Percentiles rank a stretch among this genome's conserved stretches.
phyloP scores from a whole-genome alignment of 441 rosid species.

The Gossypium lobatum region DNA sequence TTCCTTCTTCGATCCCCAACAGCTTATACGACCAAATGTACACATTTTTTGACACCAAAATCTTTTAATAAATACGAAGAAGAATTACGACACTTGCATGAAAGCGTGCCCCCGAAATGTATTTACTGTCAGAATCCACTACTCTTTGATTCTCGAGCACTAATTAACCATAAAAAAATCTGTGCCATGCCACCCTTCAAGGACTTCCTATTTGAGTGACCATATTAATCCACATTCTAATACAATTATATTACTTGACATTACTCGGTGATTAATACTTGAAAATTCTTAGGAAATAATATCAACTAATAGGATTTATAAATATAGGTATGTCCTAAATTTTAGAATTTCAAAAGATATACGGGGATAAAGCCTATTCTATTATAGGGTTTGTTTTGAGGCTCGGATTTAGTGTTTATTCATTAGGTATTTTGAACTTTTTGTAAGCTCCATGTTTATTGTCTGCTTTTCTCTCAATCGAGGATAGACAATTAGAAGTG shows the following conservation, averaged over 20 bases:
- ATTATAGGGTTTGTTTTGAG: no score
- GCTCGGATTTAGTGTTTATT: no score
- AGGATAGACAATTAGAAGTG: background rate
- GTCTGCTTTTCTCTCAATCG: no score
- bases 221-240: background rate
- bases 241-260: background rate
- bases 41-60: background rate
- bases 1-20: background rate
- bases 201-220: background rate
- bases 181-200: background rate
- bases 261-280: no score
- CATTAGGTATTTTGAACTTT: background rate
- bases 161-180: background rate
- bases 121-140: constrained; percentile 14
- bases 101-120: background rate
- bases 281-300: no score
- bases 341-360: no score
- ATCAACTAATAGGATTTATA: no score
- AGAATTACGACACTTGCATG: background rate
- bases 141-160: constrained; percentile 3
- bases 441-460: background rate
- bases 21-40: background rate
- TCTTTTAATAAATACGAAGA: background rate
- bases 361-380: no score
- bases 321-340: no score